These are phyloP conservation scores for Fraxinus floribunda DNA, from an alignment of 305 asterid species.

Conservation along the genomic window DNA sequence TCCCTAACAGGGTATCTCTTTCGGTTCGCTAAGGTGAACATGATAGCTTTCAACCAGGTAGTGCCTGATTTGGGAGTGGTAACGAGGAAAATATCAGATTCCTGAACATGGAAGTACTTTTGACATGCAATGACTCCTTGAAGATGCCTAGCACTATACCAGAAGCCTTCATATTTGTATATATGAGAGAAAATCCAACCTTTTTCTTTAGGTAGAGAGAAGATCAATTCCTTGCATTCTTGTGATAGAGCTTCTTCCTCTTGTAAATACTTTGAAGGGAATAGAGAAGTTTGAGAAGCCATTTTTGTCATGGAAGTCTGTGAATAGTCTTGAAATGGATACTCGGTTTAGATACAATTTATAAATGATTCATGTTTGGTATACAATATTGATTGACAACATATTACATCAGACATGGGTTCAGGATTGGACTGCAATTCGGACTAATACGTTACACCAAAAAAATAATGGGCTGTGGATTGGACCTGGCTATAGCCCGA, in stretches of 20 bases:
- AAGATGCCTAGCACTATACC: slow-evolving; percentile 35
- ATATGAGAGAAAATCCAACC: slow-evolving; percentile 38
- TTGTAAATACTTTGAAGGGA: slow-evolving; percentile 29
- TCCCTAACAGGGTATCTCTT: neutral
- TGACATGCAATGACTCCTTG: slow-evolving; percentile 33
- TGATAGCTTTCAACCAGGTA: slow-evolving; percentile 49
- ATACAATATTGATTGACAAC: too few relatives aligned
- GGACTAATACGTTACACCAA: too few relatives aligned
- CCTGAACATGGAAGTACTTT: slow-evolving; percentile 28
- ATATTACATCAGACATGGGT: too few relatives aligned
- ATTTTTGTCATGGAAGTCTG: neutral
- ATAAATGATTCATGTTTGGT: too few relatives aligned
- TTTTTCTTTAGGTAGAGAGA: slow-evolving; percentile 36
- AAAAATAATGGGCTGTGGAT: too few relatives aligned
- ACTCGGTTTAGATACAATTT: too few relatives aligned
- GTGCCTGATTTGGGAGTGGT: slow-evolving; percentile 56
- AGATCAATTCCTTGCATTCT: slow-evolving; percentile 24
- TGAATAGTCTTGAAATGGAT: neutral
- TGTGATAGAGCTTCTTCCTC: slow-evolving; percentile 30
- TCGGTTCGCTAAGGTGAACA: slow-evolving; percentile 40
- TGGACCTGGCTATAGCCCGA: too few relatives aligned
- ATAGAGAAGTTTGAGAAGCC: slow-evolving; percentile 22
- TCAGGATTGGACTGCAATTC: too few relatives aligned
- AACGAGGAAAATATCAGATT: slow-evolving; percentile 35
- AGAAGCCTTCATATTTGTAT: slow-evolving; percentile 47